Percentiles rank a stretch among this genome's conserved stretches.
phyloP scores from a whole-genome alignment of 106 monocot genomes.

The Hemerocallis citrina region DNA sequence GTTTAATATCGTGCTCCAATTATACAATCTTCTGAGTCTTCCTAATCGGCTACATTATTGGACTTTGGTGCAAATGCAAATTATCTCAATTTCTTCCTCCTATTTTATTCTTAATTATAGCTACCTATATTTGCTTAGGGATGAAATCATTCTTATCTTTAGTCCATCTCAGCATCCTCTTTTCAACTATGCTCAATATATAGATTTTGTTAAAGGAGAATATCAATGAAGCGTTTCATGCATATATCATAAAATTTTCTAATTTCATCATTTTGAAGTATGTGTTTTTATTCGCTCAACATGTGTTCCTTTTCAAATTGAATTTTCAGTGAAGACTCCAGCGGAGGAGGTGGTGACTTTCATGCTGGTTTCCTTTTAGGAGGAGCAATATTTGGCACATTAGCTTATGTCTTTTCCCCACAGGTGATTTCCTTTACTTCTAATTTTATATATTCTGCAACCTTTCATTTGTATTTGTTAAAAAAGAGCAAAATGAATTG shows the following conservation, averaged over 20 bases:
- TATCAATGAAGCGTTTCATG: not conserved
- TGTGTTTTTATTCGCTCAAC: not conserved
- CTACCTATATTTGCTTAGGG: no score
- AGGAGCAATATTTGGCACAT: conserved; percentile 78
- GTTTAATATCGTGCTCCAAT: no score
- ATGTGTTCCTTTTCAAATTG: not conserved
- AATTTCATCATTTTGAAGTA: not conserved
- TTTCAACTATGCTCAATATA: no score
- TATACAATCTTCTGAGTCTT: no score
- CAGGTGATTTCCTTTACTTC: conserved; percentile 42
- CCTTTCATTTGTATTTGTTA: not conserved
- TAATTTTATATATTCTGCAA: not conserved
- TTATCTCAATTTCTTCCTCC: no score
- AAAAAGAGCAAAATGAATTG: not conserved
- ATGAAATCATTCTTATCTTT: no score
- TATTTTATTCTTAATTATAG: no score
- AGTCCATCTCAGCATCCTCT: no score
- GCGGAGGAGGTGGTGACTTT: conserved; percentile 75
- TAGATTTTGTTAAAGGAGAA: not conserved
- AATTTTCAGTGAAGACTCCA: conserved; percentile 45
- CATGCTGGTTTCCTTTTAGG: conserved; percentile 78
- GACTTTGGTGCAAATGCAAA: no score
- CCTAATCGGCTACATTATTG: no score
- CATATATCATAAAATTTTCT: not conserved
- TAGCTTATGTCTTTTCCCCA: conserved; percentile 86